Percentiles rank a stretch among this genome's conserved stretches.
phyloP scores from a whole-genome alignment of 306 rosid genomes.

The Rosa chinensis region DNA sequence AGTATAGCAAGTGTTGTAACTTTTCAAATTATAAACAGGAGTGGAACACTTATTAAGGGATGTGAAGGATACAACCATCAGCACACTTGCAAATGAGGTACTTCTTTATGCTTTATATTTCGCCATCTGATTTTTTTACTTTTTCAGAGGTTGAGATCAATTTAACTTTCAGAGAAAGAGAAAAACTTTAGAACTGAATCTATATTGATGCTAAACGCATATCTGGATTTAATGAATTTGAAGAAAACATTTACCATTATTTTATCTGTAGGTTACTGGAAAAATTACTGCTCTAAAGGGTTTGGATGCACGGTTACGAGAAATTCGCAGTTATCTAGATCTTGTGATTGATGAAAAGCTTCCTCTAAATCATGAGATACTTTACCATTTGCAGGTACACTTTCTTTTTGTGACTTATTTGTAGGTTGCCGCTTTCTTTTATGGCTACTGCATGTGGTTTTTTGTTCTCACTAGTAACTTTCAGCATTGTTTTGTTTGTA shows the following conservation, averaged over 20 bases:
- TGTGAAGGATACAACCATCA: conserved; percentile 75
- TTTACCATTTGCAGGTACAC: conserved; percentile 79
- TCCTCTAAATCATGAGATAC: conserved; percentile 86
- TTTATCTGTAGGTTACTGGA: conserved; percentile 60
- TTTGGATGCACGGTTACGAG: conserved; percentile 74
- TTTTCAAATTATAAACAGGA: conserved; percentile 47
- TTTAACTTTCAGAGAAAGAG: neutral
- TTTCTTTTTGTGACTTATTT: neutral
- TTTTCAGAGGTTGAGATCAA: neutral
- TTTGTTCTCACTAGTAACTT: neutral
- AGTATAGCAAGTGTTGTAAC: conserved; percentile 5
- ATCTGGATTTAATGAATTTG: neutral
- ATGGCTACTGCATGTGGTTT: neutral
- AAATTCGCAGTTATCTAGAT: conserved; percentile 81
- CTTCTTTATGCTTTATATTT: neutral
- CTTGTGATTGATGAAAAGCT: conserved; percentile 75
- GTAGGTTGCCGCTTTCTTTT: neutral
- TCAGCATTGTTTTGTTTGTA: neutral
- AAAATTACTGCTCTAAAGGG: conserved; percentile 90
- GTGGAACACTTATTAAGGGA: conserved; percentile 88
- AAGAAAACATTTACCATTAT: conserved; percentile 18
- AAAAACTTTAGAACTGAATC: neutral
- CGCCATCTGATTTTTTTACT: neutral
- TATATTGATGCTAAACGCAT: neutral
- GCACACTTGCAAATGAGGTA: conserved; percentile 92